phyloP scores from a whole-genome alignment of 202 grass and related monocot species.

The Schoenoplectus triqueter region DNA sequence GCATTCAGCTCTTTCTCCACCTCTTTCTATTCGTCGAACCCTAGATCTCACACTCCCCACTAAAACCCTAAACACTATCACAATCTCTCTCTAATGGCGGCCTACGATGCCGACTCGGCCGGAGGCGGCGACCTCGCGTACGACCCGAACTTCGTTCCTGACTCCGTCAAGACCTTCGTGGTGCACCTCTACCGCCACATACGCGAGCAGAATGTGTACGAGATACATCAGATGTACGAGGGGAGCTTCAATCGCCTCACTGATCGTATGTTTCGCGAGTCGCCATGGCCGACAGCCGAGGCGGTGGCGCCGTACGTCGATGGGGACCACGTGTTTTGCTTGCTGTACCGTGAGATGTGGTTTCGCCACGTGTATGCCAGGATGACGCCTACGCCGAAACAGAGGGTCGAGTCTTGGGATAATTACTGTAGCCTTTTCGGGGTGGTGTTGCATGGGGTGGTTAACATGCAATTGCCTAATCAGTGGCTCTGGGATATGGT shows the following conservation, averaged over 20 bases:
- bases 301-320: conserved; percentile 84
- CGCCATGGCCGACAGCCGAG: conserved; percentile 76
- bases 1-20: neutral
- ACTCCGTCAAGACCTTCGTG: conserved; percentile 96
- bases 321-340: conserved; percentile 95
- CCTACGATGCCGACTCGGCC: conserved; percentile 32
- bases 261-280: conserved; percentile 93
- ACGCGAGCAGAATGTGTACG: conserved; percentile 97
- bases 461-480: conserved; percentile 99
- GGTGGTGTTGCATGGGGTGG: conserved; percentile 88
- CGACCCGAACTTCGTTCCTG: conserved; percentile 90
- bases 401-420: conserved; percentile 88
- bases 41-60: conserved; percentile 23
- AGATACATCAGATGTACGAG: conserved; percentile 99
- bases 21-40: neutral
- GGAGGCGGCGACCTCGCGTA: conserved; percentile 50
- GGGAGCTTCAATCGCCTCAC: conserved; percentile 89
- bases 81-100: conserved; percentile 26
- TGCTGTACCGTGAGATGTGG: conserved; percentile 97
- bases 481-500: conserved; percentile 99
- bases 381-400: conserved; percentile 57
- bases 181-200: conserved; percentile 98
- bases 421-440: conserved; percentile 96
- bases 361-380: conserved; percentile 94
- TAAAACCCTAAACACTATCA: conserved; percentile 35